phyloP scores from a whole-genome alignment of 495 filamentous ascomycete genomes.

The Aspergillus nidulans region DNA sequence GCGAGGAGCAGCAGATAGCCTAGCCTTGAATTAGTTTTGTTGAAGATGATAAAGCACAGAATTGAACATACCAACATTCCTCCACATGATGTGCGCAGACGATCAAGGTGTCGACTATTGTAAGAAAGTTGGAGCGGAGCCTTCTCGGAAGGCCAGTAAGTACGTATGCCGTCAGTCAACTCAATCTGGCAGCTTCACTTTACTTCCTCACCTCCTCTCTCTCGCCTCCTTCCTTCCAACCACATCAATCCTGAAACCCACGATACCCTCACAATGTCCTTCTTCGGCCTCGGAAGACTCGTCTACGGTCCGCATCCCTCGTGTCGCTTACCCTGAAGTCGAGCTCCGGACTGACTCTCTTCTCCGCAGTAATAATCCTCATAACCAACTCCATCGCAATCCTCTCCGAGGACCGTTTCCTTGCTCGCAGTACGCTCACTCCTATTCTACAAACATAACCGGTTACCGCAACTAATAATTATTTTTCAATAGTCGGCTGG shows the following conservation, averaged over 20 bases:
- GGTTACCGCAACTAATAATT: constrained; percentile 5
- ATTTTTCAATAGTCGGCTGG: constrained; percentile 66
- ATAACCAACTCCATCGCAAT: constrained; percentile 92
- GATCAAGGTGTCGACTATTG: not conserved
- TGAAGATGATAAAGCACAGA: not conserved
- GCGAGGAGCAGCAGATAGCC: constrained; percentile 39
- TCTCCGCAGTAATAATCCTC: constrained; percentile 64
- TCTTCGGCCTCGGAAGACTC: constrained; percentile 68
- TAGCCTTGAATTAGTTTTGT: constrained; percentile 3
- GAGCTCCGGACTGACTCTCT: constrained; percentile 6
- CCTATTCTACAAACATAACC: not conserved
- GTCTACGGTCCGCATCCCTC: constrained; percentile 55
- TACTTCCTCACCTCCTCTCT: constrained; percentile 4
- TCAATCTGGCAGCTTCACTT: constrained; percentile 7
- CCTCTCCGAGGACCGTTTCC: constrained; percentile 95
- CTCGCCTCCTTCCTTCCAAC: constrained; percentile 14
- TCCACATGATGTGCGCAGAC: constrained; percentile 11
- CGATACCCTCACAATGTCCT: constrained; percentile 47
- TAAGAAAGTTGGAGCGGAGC: not conserved
- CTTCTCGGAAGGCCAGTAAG: too few relatives aligned
- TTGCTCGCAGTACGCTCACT: constrained; percentile 73
- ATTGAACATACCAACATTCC: constrained; percentile 16
- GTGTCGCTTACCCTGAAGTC: not conserved
- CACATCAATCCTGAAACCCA: constrained; percentile 6
- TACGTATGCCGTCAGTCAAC: constrained; percentile 3